Conservation (phyloP, 148 eudicot species). For the Camellia granthamiana region DNA sequence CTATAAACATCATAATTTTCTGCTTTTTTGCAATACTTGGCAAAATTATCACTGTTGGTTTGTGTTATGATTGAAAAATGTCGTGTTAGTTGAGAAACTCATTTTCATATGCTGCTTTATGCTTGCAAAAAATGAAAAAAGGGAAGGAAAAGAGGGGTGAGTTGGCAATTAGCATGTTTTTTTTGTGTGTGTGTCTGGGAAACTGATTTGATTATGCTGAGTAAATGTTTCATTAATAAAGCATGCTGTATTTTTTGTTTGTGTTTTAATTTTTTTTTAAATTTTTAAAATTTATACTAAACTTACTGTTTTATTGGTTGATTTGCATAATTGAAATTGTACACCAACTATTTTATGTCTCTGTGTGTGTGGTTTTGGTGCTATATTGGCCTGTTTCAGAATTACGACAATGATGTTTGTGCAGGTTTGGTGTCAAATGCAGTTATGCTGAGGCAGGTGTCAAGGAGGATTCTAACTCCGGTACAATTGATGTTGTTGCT, state of each 20-base stretch:
- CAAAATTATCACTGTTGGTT: not conserved
- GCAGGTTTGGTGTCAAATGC: constrained; percentile 54
- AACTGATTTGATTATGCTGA: not conserved
- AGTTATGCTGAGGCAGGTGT: constrained; percentile 58
- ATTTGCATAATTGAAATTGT: not conserved
- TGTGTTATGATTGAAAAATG: not conserved
- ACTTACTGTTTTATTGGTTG: not conserved
- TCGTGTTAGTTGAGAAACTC: not conserved
- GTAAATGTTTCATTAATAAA: not conserved
- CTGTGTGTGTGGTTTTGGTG: not conserved
- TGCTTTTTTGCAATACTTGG: not conserved
- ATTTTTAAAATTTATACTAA: not conserved
- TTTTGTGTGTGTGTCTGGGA: not conserved
- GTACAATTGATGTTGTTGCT: constrained; percentile 80
- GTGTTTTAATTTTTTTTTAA: not conserved
- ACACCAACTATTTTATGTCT: not conserved
- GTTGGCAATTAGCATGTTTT: not conserved
- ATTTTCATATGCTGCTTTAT: not conserved
- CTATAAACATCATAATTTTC: not conserved
- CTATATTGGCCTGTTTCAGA: not conserved
- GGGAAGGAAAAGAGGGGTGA: not conserved
- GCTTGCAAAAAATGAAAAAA: not conserved
- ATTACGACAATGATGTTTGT: constrained; percentile 7
- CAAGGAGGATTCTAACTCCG: constrained; percentile 39
- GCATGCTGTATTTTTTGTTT: not conserved